These are phyloP conservation scores for Silene vulgaris DNA, from an alignment of 179 eudicot genomes.

Conservation along the genomic window DNA sequence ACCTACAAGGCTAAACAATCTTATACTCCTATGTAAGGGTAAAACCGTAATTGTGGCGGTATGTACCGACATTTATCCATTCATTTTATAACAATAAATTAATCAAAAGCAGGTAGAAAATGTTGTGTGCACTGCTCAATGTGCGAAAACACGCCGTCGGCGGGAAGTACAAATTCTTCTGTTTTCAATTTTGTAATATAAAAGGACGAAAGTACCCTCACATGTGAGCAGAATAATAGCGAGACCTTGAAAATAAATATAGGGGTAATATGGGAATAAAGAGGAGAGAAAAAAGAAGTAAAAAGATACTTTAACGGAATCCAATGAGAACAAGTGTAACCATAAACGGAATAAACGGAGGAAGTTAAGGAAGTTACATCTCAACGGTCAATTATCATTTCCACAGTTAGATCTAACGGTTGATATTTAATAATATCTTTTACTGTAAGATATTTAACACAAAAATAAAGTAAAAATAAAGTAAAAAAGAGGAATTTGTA, in stretches of 20 bases:
- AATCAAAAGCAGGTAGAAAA: not conserved
- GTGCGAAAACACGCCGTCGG: constrained; percentile 19
- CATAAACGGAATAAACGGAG: constrained; percentile 45
- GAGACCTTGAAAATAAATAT: not conserved
- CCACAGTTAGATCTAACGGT: not conserved
- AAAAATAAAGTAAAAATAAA: not conserved
- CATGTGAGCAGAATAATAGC: not conserved
- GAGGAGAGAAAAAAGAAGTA: constrained; percentile 12
- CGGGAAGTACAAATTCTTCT: constrained; percentile 25
- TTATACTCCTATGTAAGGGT: not conserved
- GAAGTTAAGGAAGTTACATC: constrained; percentile 34
- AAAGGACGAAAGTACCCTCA: constrained; percentile 27
- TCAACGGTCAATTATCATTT: constrained; percentile 38
- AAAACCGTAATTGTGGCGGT: not conserved
- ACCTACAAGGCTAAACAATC: not conserved
- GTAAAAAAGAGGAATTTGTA: no score
- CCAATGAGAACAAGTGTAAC: constrained; percentile 35
- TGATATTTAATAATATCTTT: not conserved
- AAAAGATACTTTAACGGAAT: constrained; percentile 3
- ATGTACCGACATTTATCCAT: constrained; percentile 19
- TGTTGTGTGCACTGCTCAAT: constrained; percentile 8
- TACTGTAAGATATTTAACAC: not conserved
- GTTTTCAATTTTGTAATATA: not conserved
- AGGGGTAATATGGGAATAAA: constrained; percentile 17
- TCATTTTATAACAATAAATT: no score